Evolutionary conservation across 2,329 filamentous ascomycete genomes (phyloP).

Genomic region (Immersiporthe knoxdaviesiana): DNA sequence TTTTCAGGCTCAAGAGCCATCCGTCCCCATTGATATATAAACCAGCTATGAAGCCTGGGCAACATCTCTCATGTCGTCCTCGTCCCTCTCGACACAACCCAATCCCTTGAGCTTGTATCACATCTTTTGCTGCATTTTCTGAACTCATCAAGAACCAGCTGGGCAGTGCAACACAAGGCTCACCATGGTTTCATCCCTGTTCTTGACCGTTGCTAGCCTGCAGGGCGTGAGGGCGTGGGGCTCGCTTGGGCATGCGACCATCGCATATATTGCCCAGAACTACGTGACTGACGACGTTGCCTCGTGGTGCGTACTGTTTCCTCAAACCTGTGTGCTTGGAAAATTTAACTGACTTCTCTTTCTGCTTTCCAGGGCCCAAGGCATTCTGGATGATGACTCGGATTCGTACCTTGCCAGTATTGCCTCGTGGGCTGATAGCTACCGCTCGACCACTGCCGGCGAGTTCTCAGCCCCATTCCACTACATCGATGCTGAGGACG

Average conservation of each 20-base stretch:
- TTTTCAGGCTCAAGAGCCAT: neutral
- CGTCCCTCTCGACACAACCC: neutral
- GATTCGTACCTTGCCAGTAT: slow-evolving; percentile 43
- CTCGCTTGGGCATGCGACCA: slow-evolving; percentile 43
- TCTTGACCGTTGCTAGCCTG: slow-evolving; percentile 24
- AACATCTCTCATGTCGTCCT: neutral
- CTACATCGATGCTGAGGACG: slow-evolving; percentile 59
- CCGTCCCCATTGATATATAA: neutral
- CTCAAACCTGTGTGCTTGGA: too few relatives aligned
- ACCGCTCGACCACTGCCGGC: slow-evolving; percentile 50
- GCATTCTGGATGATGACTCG: slow-evolving; percentile 38
- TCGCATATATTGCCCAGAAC: slow-evolving; percentile 44
- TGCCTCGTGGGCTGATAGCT: slow-evolving; percentile 56
- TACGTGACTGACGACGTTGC: slow-evolving; percentile 41
- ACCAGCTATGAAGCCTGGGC: neutral
- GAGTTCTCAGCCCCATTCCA: slow-evolving; percentile 51
- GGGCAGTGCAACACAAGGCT: neutral
- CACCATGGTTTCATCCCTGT: slow-evolving; percentile 4
- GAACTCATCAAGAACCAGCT: neutral
- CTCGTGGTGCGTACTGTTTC: slow-evolving; percentile 28
- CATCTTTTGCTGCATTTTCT: neutral
- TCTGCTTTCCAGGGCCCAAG: slow-evolving; percentile 35
- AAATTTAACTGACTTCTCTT: neutral
- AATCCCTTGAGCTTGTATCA: neutral
- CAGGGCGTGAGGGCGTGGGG: slow-evolving; percentile 29